These are phyloP conservation scores for Tuctoria greenei DNA, from an alignment of 176 grass and related monocot species.

Conservation along the genomic window DNA sequence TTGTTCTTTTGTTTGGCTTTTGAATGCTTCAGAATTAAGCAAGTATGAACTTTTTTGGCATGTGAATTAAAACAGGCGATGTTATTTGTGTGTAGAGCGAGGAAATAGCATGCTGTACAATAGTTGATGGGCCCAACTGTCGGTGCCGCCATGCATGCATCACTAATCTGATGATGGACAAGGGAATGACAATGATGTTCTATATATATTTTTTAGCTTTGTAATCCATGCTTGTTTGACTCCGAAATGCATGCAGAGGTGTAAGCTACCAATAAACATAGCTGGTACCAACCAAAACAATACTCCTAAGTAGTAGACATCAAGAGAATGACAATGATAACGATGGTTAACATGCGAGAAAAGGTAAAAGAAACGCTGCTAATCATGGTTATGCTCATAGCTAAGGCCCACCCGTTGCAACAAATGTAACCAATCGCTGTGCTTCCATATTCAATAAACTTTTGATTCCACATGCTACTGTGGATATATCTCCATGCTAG, in stretches of 20 bases:
- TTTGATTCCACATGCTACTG: neutral
- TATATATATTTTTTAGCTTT: too few species aligned
- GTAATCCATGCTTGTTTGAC: neutral
- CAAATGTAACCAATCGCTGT: neutral
- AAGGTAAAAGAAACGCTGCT: conserved; percentile 19
- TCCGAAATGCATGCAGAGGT: neutral
- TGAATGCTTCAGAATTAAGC: too few species aligned
- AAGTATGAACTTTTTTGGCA: too few species aligned
- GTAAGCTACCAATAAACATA: neutral
- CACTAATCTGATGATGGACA: too few species aligned
- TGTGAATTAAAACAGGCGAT: too few species aligned
- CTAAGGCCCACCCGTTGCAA: neutral
- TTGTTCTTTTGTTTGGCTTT: too few species aligned
- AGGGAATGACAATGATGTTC: too few species aligned
- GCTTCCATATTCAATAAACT: neutral
- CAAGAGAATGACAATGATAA: conserved; percentile 23
- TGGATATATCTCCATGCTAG: too few species aligned
- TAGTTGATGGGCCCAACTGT: too few species aligned
- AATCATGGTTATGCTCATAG: neutral
- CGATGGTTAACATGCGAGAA: conserved; percentile 32
- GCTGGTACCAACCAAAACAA: conserved; percentile 29
- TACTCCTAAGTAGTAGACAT: neutral
- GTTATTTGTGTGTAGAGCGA: too few species aligned
- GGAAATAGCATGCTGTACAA: too few species aligned
- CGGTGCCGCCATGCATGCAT: too few species aligned